A percentile compares a stretch with the other conserved stretches of the same genome.
These are phyloP conservation scores for Pascua sp. DNA, from an alignment of 1,284 basidiomycete species.

Conservation along the genomic window DNA sequence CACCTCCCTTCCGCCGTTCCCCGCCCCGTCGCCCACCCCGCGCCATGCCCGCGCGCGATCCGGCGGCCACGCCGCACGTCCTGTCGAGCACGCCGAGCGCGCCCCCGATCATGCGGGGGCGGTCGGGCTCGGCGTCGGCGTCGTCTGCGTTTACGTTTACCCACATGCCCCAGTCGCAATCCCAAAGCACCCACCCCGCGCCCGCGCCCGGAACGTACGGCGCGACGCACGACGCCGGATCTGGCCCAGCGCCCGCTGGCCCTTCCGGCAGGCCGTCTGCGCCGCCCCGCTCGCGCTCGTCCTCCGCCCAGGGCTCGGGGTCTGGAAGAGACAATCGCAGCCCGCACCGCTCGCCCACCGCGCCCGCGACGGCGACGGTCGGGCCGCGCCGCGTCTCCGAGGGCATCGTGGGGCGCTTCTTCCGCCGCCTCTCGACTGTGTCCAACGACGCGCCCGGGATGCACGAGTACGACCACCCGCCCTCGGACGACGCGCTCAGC, in stretches of 20 bases:
- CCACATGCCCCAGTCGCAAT: not conserved
- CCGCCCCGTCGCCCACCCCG: not conserved
- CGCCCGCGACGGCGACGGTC: not conserved
- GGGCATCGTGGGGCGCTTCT: not conserved
- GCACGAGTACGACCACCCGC: too few species aligned
- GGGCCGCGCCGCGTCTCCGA: not conserved
- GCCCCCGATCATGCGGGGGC: not conserved
- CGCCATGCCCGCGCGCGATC: slow-evolving; percentile 4
- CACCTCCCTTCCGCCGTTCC: not conserved
- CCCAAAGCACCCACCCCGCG: not conserved
- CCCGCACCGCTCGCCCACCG: not conserved
- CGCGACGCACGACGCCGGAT: not conserved
- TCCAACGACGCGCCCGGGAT: not conserved
- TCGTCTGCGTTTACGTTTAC: too few species aligned
- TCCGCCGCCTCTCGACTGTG: slow-evolving; percentile 3
- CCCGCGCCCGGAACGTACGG: not conserved
- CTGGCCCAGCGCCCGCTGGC: not conserved
- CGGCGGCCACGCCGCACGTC: slow-evolving; percentile 2
- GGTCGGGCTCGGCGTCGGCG: too few species aligned
- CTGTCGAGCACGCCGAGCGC: not conserved
- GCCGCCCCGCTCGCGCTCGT: not conserved
- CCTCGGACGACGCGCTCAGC: too few species aligned
- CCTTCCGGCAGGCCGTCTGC: not conserved
- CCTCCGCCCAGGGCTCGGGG: not conserved
- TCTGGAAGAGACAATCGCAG: not conserved